Percentiles rank a stretch among this genome's conserved stretches.
Conservation (phyloP, 2,329 filamentous ascomycete genomes). For the Trichoderma afroharzianum region DNA sequence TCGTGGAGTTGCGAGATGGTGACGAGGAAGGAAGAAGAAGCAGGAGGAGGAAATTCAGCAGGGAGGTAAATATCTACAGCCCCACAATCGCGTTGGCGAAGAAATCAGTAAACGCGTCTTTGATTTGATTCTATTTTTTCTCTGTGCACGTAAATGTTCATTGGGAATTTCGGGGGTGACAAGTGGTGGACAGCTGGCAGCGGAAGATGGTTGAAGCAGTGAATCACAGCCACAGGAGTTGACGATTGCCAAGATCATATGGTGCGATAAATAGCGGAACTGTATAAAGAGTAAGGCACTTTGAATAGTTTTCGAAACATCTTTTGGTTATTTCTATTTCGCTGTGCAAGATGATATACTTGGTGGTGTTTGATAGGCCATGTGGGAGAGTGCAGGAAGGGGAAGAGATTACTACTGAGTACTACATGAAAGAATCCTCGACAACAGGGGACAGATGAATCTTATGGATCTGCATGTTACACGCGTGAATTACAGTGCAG, state of each 20-base stretch:
- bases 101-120: constrained; percentile 15
- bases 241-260: not conserved
- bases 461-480: not conserved
- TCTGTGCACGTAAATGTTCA: not conserved
- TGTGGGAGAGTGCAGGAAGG: not conserved
- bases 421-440: not conserved
- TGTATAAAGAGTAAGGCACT: not conserved
- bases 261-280: not conserved
- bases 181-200: constrained; percentile 6
- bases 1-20: not conserved
- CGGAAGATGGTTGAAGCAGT: not conserved
- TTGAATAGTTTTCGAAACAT: not conserved
- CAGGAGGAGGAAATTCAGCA: not conserved
- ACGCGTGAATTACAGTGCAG: not conserved
- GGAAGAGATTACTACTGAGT: not conserved
- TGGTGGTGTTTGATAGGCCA: not conserved
- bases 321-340: not conserved
- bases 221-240: not conserved
- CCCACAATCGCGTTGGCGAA: not conserved
- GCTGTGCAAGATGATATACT: not conserved
- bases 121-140: not conserved
- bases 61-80: constrained; percentile 1
- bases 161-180: not conserved
- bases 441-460: not conserved
- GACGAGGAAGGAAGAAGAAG: constrained; percentile 6